Base-by-base conservation (phyloP, 495 filamentous ascomycete species). In the Neurospora discreta region DNA sequence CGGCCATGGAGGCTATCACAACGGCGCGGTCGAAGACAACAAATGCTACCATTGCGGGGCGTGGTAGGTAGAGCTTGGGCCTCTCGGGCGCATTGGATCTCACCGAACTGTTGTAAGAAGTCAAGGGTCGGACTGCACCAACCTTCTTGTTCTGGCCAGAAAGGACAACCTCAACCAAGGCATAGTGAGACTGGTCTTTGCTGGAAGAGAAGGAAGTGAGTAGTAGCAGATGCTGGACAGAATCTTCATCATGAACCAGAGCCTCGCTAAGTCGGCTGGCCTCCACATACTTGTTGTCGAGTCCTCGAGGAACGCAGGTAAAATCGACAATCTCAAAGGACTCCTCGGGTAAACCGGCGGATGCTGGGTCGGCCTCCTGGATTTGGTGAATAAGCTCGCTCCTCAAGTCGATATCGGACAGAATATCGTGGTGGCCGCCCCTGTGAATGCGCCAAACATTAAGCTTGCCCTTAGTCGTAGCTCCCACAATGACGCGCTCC, bases 401-500 rank as follows among this genome's bases (percentile, higher is more conserved):
- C 43, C 80, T 79, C 26, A 81, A 70, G 70, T 85, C 83, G 15
- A 80, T 74, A 42, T 88, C 87, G 39, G 84, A 78, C 0, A 89
- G 76, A 18, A 83, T 76, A 68, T 89, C 88, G 71, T 86, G 83
- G 44, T 85, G 91, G 38, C 94, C 94, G 42, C 92, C 90, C 79
- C 94, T 91, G 76, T 93, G 92, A 5, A 97, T 85, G 77, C 92
- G 90, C 95, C 95, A 99, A 13, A 90, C 86, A 71, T 95, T 90
- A 16, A 99, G 79, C 39, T 88, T 81, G 26, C 93, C 94, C 52
- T 88, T 88, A 6, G 88, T 85, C 13, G 93, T 94, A 39, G 88
- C 89, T 72, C 93, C 88, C 36, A 96, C 85, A 33, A 96, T 86
- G 75, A 94, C 90, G 76, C 94, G 89, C 80, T 98, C 93, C 5